A percentile compares a stretch with the other conserved stretches of the same genome.
These are phyloP conservation scores for Zygoascus hellenicus DNA, from an alignment of 1,139 yeast species.

Conservation along the genomic window DNA sequence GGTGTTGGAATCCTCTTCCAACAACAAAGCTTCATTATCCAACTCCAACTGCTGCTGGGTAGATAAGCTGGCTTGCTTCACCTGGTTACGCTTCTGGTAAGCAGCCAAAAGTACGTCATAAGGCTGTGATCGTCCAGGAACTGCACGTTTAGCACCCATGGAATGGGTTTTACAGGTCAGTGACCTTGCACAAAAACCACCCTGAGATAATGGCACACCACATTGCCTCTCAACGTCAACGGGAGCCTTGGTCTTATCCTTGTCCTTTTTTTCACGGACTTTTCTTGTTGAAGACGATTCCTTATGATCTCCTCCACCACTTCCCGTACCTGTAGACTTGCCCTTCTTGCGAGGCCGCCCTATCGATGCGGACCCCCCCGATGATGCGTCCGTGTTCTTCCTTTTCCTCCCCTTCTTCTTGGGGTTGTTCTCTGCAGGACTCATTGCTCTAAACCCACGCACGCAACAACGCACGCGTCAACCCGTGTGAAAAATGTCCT, in stretches of 20 bases:
- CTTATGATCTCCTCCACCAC: constrained; percentile 2
- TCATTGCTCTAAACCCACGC: too few relatives aligned
- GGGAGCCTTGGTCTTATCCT: constrained; percentile 65
- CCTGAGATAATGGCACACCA: constrained; percentile 90
- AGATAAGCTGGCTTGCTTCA: constrained; percentile 55
- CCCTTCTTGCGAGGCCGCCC: constrained; percentile 18
- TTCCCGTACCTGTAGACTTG: constrained; percentile 10
- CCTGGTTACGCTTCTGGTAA: constrained; percentile 88
- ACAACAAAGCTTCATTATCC: constrained; percentile 25
- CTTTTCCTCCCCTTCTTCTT: constrained; percentile 13
- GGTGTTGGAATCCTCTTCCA: constrained; percentile 25
- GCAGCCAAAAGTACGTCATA: constrained; percentile 83
- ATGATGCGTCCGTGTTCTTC: constrained; percentile 29
- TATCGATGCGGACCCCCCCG: constrained; percentile 11
- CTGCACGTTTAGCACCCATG: constrained; percentile 97
- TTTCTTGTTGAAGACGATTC: constrained; percentile 2
- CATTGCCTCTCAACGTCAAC: constrained; percentile 95
- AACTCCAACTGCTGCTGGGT: constrained; percentile 31
- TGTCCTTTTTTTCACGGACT: constrained; percentile 43
- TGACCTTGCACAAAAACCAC: constrained; percentile 91
- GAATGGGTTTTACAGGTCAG: constrained; percentile 96
- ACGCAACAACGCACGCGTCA: too few relatives aligned
- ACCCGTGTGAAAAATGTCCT: too few relatives aligned
- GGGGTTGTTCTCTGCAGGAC: background rate
- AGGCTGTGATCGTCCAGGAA: constrained; percentile 86